Base-by-base conservation (phyloP, 257 asterid genomes). In the Ocimum tenuiflorum region DNA sequence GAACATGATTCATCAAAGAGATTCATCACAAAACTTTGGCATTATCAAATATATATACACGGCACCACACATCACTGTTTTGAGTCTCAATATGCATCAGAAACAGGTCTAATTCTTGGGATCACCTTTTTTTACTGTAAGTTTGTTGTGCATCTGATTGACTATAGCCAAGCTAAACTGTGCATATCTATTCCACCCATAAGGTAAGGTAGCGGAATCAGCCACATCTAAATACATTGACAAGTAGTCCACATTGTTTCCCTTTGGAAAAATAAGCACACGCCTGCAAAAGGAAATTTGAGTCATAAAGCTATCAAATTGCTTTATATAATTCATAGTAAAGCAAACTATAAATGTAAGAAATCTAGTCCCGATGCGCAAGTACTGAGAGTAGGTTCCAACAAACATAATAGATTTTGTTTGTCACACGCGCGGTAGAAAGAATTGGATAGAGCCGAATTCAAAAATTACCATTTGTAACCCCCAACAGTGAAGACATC, bases 401-500 rank as follows among this genome's bases (percentile, higher is more conserved):
- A 56, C 49, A 46, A 69, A 70, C 2, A 27, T 27, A 27, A 27
- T 27, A 27, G 3, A 27, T 60, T 29, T 31, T 9, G n/a, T 27
- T 17, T 33, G 7, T 24, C 33, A 4, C 35, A 18, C 2, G 31
- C 31, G 31, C 4, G 31, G 31, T 11, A 7, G 10, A 36, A 9
- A 24, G 61, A 46, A 3, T 27, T 22, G 17, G 14, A 27, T 27
- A 3, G 46, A 39, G 4, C 60, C 68, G 51, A 22, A 33, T 65
- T 20, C n/a, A 35, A 59, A 33, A 49, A 71, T 68, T 80, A 91
- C 98, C 98, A 91, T 81, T 91, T 91, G 74, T 85, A 87, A 70
- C 90, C 76, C 63, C 98, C 98, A 43, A 89, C 95, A 64, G 62
- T 22, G 68, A 91, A 91, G 74, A 73, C 79, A 8, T 87, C 96